Percentiles rank a stretch among this genome's conserved stretches.
Conservation (phyloP, 2,329 filamentous ascomycete species). For the Epicoccum nigrum region DNA sequence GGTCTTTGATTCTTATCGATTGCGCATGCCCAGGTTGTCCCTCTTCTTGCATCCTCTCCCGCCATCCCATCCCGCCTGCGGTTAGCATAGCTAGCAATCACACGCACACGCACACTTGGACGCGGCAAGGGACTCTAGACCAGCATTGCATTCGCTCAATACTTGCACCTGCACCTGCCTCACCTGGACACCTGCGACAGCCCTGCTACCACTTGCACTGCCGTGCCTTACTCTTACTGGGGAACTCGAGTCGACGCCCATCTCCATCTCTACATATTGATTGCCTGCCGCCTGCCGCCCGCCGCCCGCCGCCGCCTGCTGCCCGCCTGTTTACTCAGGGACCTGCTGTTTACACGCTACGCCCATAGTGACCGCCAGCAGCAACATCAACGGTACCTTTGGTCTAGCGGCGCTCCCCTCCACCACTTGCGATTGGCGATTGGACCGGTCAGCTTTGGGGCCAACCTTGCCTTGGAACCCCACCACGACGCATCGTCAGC, state of each 20-base stretch:
- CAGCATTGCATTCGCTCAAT: too few relatives aligned
- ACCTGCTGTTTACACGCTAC: conserved; percentile 13
- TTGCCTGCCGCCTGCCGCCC: neutral
- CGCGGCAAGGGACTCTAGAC: conserved; percentile 15
- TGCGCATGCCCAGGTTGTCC: conserved; percentile 9
- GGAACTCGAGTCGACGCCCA: neutral
- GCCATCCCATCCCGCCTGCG: conserved; percentile 14
- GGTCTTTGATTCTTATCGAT: conserved; percentile 15
- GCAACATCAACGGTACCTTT: neutral
- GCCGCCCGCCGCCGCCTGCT: neutral
- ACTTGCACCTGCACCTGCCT: too few relatives aligned
- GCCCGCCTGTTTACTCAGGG: conserved; percentile 11
- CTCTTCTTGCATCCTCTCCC: conserved; percentile 14
- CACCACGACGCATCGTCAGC: conserved; percentile 18
- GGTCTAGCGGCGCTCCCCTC: neutral
- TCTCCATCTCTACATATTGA: neutral
- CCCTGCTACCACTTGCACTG: conserved; percentile 11
- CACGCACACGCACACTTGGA: conserved; percentile 7
- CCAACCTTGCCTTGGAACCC: too few relatives aligned
- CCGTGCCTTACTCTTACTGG: conserved; percentile 15
- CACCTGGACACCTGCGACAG: conserved; percentile 29
- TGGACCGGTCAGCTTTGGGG: conserved; percentile 13
- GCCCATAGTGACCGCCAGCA: conserved; percentile 4
- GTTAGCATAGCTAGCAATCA: conserved; percentile 17
- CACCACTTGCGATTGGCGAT: conserved; percentile 4